Conservation (phyloP, 371 early-diverging fungal genomes). For the Mucor piriformis region DNA sequence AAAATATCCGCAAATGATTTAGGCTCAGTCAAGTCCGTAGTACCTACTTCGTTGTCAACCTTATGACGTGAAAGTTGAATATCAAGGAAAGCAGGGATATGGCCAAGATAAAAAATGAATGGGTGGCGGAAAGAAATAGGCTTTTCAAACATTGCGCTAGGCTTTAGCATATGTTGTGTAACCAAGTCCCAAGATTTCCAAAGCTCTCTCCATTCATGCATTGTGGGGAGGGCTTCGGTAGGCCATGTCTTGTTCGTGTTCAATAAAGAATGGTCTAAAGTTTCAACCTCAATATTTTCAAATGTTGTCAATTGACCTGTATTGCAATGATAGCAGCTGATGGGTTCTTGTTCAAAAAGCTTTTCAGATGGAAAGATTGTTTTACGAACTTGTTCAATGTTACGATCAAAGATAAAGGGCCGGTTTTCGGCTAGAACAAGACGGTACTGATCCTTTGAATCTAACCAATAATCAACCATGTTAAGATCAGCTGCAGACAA, state of each 20-base stretch:
- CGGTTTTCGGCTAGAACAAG: conserved; percentile 78
- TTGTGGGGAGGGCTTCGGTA: conserved; percentile 42
- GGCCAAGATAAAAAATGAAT: conserved; percentile 90
- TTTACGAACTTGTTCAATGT: conserved; percentile 11
- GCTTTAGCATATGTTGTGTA: conserved; percentile 62
- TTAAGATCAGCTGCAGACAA: conserved; percentile 59
- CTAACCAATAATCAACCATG: conserved; percentile 64
- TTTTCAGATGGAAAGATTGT: conserved; percentile 19
- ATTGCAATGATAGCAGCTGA: conserved; percentile 21
- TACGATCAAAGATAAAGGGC: conserved; percentile 58
- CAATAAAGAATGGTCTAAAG: not conserved
- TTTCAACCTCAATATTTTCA: conserved; percentile 1
- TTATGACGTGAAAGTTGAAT: conserved; percentile 73
- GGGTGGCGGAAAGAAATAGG: conserved; percentile 89
- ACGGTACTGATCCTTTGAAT: conserved; percentile 63
- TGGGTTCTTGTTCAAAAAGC: conserved; percentile 11
- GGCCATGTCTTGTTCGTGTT: conserved; percentile 25
- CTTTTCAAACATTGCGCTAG: conserved; percentile 58
- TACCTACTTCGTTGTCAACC: conserved; percentile 41
- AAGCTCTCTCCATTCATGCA: conserved; percentile 75
- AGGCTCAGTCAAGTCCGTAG: conserved; percentile 55
- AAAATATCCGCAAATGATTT: conserved; percentile 72
- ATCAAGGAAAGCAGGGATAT: conserved; percentile 87
- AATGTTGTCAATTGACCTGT: not conserved
- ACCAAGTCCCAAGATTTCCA: conserved; percentile 86